phyloP scores from a whole-genome alignment of 2,329 filamentous ascomycete species.

The Bimuria novae-zelandiae region DNA sequence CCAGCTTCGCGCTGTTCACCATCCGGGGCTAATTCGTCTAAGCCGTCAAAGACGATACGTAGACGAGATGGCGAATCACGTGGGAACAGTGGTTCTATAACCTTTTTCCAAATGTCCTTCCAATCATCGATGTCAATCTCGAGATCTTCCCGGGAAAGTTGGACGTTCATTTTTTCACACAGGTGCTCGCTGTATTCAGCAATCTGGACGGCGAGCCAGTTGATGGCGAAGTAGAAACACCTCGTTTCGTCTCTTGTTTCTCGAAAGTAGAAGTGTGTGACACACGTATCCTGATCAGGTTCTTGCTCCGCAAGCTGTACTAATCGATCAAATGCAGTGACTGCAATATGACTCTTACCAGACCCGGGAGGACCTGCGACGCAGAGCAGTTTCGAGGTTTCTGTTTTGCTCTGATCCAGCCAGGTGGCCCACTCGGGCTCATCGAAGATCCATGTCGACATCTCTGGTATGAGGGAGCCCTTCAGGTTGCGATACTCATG shows the following conservation, averaged over 20 bases:
- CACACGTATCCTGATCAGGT: not conserved
- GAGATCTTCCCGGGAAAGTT: conserved; percentile 1
- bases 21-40: conserved; percentile 4
- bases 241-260: conserved; percentile 2
- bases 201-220: conserved; percentile 3
- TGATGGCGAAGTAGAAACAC: conserved; percentile 1
- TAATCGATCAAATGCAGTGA: not conserved
- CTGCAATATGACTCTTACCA: conserved; percentile 3
- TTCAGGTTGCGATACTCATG: conserved; percentile 1
- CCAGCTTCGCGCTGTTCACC: not conserved
- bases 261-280: conserved; percentile 2
- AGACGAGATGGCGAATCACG: not conserved
- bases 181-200: not conserved
- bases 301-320: not conserved
- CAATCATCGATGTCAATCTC: not conserved
- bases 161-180: conserved; percentile 2
- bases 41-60: conserved; percentile 1
- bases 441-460: conserved; percentile 4
- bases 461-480: not conserved
- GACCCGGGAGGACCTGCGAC: not conserved
- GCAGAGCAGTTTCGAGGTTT: conserved; percentile 1
- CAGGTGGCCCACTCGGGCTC: not conserved
- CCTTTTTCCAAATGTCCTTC: conserved; percentile 1
- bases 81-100: not conserved
- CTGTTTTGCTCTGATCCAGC: not conserved